These are phyloP conservation scores for Suillus brevipes DNA, from an alignment of 768 basidiomycete species.

Conservation along the genomic window DNA sequence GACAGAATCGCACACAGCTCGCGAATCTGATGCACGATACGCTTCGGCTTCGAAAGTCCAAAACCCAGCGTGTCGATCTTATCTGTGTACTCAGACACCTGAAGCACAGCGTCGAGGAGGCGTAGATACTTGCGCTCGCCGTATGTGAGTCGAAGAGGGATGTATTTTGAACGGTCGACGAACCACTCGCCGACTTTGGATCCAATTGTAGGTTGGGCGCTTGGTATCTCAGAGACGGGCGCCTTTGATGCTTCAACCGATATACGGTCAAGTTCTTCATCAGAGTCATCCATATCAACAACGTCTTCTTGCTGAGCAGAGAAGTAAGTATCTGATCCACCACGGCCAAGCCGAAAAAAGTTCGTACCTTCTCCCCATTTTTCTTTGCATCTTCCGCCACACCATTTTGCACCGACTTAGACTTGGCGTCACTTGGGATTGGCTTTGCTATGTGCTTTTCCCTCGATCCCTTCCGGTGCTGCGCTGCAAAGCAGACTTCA, in stretches of 20 bases:
- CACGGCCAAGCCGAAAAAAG: neutral
- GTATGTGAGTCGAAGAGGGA: conserved; percentile 75
- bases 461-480: conserved; percentile 80
- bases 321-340: conserved; percentile 11
- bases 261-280: conserved; percentile 42
- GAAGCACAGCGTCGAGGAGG: conserved; percentile 80
- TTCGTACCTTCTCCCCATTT: conserved; percentile 23
- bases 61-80: conserved; percentile 84
- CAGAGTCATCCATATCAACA: conserved; percentile 37
- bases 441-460: conserved; percentile 60
- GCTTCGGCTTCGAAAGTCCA: conserved; percentile 79
- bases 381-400: conserved; percentile 6
- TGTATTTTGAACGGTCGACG: conserved; percentile 76
- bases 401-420: conserved; percentile 19
- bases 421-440: conserved; percentile 30
- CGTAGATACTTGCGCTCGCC: conserved; percentile 82
- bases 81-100: conserved; percentile 87
- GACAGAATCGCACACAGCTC: conserved; percentile 89
- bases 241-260: conserved; percentile 22
- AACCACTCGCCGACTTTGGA: conserved; percentile 80
- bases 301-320: conserved; percentile 31
- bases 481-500: conserved; percentile 83
- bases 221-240: conserved; percentile 37
- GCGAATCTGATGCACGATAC: conserved; percentile 83
- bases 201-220: conserved; percentile 61